A percentile compares a stretch with the other conserved stretches of the same genome.
phyloP scores from a whole-genome alignment of 768 basidiomycete genomes.

The Butyriboletus loyo region DNA sequence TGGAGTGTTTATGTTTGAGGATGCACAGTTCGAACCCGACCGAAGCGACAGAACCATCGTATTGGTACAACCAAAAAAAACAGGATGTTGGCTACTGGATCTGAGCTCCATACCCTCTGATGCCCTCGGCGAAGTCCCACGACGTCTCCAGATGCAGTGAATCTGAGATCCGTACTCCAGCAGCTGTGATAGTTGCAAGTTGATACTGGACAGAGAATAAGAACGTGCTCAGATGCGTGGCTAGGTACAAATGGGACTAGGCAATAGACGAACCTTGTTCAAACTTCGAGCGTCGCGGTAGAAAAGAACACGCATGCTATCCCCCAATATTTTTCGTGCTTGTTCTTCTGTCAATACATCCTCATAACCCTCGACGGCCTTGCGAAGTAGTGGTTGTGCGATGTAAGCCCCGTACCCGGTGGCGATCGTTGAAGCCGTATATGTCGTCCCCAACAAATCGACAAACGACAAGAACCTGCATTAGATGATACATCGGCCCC shows the following conservation, averaged over 20 bases:
- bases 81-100: constrained; percentile 53
- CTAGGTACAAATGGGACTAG: not conserved
- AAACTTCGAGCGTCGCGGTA: constrained; percentile 95
- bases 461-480: constrained; percentile 89
- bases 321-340: constrained; percentile 73
- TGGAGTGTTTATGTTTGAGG: not conserved
- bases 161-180: constrained; percentile 78
- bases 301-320: constrained; percentile 90
- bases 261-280: constrained; percentile 69
- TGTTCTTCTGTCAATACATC: constrained; percentile 73
- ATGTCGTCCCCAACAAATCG: constrained; percentile 95
- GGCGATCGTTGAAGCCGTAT: constrained; percentile 87
- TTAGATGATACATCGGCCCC: not conserved
- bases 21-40: not conserved
- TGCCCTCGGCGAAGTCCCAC: constrained; percentile 92
- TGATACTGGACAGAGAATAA: constrained; percentile 65
- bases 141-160: constrained; percentile 70
- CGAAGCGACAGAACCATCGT: not conserved
- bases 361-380: constrained; percentile 83
- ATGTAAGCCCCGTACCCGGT: constrained; percentile 94
- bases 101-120: constrained; percentile 89
- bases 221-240: not conserved
- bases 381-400: constrained; percentile 88
- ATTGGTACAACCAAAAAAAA: constrained; percentile 9
- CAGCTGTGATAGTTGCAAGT: constrained; percentile 82